Evolutionary conservation across 1,284 basidiomycete genomes (phyloP), one percentile per base, ranked within the genome.

Genomic region (Cryptococcus hybrid): DNA sequence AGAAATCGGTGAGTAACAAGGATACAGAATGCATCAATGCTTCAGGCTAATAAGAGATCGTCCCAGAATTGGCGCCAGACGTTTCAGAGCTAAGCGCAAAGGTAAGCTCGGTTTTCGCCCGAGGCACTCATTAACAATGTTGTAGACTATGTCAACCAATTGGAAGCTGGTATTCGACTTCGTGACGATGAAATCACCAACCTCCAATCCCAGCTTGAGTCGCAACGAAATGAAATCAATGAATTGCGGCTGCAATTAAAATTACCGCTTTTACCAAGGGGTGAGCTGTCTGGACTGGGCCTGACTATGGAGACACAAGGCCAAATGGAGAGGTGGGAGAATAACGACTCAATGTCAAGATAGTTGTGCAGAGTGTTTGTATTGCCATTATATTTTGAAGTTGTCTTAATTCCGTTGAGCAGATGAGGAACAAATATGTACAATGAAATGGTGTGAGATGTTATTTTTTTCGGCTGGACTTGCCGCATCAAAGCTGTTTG

Each of bases 11-110:
- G 30, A 58, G 64, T 60, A 24, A 24, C 18, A 12, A 7, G 8
- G 38, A 50, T 15, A 18, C 48, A 24, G 12, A 35, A 12, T 35
- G 37, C 36, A 38, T 12, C 44, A 36, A 55, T 9, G 34, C 9
- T 13, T 39, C 15, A 30, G 30, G 46, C 43, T 54, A 5, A 38
- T 13, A 37, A 34, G 13, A 43, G 24, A 35, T 56, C 39, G 11
- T 43, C 7, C 13, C 50, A 66, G 67, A 51, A 70, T 75, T 42
- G 74, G 74, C 4, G 74, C 74, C 0, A 49, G 71, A 37, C 49
- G 70, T 44, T 76, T 76, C 63, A 59, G 74, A 9, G 73, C 72
- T 3, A 76, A 75, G 56, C 61, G 72, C n/a, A 76, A 76, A 52
- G 68, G 73, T 74, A 54, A 59, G 74, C 65, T 7, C 7, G 13